Percentiles rank a stretch among this genome's conserved stretches.
phyloP scores from a whole-genome alignment of 1,139 yeast species.

The Saccharomyces pastorianus region DNA sequence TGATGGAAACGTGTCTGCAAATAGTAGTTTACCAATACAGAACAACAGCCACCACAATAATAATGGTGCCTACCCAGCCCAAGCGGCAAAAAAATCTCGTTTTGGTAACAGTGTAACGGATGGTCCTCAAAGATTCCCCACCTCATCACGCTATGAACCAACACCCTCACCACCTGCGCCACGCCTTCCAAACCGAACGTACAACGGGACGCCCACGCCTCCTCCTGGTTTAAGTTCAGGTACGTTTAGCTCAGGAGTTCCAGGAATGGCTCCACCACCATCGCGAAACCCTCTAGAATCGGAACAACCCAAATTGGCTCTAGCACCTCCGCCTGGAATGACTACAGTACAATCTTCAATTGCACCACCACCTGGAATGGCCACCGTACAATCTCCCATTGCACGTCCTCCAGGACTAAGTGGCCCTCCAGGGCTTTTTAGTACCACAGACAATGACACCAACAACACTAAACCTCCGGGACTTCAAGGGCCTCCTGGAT shows the following conservation, averaged over 20 bases:
- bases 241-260: not conserved
- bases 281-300: not conserved
- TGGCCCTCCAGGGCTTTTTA: not conserved
- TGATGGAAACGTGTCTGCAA: not conserved
- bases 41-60: not conserved
- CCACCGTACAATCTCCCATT: no score
- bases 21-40: not conserved
- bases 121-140: not conserved
- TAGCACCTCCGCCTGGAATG: not conserved
- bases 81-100: not conserved
- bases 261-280: not conserved
- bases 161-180: not conserved
- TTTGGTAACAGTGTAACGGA: not conserved
- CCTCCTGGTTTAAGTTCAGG: conserved; percentile 9
- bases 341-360: no score
- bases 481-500: not conserved
- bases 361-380: no score
- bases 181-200: not conserved
- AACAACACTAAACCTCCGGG: not conserved
- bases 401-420: not conserved
- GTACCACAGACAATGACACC: not conserved
- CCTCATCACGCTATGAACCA: not conserved
- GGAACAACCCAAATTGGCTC: not conserved
- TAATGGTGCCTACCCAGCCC: not conserved
- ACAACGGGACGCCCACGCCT: not conserved